Evolutionary conservation across 257 asterid species (phyloP).

Genomic region (Penstemon davidsonii): DNA sequence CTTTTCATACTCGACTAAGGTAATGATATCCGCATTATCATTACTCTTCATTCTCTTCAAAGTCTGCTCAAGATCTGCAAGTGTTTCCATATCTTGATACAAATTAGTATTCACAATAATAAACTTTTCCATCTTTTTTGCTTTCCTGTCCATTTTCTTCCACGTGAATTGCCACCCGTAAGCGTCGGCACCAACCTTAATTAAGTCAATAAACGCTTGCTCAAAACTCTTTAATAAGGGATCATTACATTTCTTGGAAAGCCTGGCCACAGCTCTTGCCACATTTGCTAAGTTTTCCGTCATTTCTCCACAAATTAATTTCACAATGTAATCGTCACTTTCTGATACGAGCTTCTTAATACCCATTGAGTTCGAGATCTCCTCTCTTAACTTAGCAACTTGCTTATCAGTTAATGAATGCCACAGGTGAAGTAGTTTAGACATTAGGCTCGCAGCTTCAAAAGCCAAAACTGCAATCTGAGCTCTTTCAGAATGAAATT

Average conservation of each 20-base stretch:
- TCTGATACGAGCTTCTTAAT: slow-evolving; percentile 67
- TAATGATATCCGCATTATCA: slow-evolving; percentile 58
- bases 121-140: slow-evolving; percentile 71
- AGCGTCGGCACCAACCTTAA: slow-evolving; percentile 46
- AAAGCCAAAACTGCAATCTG: slow-evolving; percentile 80
- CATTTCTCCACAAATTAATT: slow-evolving; percentile 62
- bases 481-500: slow-evolving; percentile 42
- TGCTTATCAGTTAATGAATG: slow-evolving; percentile 74
- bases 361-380: slow-evolving; percentile 61
- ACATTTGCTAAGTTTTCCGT: slow-evolving; percentile 62
- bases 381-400: slow-evolving; percentile 64
- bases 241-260: slow-evolving; percentile 73
- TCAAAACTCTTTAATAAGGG: slow-evolving; percentile 77
- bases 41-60: slow-evolving; percentile 68
- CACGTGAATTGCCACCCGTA: slow-evolving; percentile 68
- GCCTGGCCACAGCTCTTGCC: slow-evolving; percentile 60
- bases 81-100: slow-evolving; percentile 81
- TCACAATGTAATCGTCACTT: slow-evolving; percentile 63
- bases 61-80: slow-evolving; percentile 76
- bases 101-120: slow-evolving; percentile 50
- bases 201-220: slow-evolving; percentile 68
- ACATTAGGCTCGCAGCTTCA: slow-evolving; percentile 88
- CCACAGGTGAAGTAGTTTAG: slow-evolving; percentile 84
- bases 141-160: slow-evolving; percentile 77
- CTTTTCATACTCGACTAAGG: slow-evolving; percentile 79